Percentiles rank a stretch among this genome's conserved stretches.
Evolutionary conservation across 106 monocot species (phyloP).

Genomic region (Dendrobium huoshanense): DNA sequence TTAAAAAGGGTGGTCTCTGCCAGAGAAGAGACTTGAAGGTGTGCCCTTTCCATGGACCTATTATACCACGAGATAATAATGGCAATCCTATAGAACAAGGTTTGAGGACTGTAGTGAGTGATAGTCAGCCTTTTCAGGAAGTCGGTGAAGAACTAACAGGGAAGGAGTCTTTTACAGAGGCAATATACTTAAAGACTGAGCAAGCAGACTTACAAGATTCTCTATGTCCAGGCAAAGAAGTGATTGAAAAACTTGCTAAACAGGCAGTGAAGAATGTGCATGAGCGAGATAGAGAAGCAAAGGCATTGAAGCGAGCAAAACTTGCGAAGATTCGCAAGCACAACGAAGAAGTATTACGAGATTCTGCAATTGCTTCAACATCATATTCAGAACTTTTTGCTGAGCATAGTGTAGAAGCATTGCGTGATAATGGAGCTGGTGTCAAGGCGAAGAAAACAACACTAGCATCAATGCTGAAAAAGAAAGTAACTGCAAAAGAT

Average conservation of each 20-base stretch:
- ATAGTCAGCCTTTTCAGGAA: slow-evolving; percentile 3
- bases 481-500: slow-evolving; percentile 76
- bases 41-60: slow-evolving; percentile 87
- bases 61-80: slow-evolving; percentile 63
- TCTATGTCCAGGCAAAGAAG: slow-evolving; percentile 10
- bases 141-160: slow-evolving; percentile 7
- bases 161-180: slow-evolving; percentile 7
- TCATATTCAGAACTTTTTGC: slow-evolving; percentile 40
- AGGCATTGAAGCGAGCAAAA: slow-evolving; percentile 58
- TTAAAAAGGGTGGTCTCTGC: slow-evolving; percentile 84
- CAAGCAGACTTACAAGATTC: background rate
- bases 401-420: slow-evolving; percentile 9
- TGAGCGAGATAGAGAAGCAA: slow-evolving; percentile 54
- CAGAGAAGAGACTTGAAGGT: slow-evolving; percentile 77
- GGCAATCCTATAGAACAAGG: slow-evolving; percentile 49
- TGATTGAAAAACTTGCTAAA: slow-evolving; percentile 37
- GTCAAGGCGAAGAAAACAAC: slow-evolving; percentile 53
- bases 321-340: slow-evolving; percentile 68
- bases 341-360: slow-evolving; percentile 75
- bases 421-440: slow-evolving; percentile 1
- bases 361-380: slow-evolving; percentile 76
- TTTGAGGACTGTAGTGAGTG: background rate
- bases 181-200: background rate
- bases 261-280: slow-evolving; percentile 78
- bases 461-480: slow-evolving; percentile 75